A percentile compares a stretch with the other conserved stretches of the same genome.
Evolutionary conservation across 2,329 filamentous ascomycete species (phyloP).

Genomic region (Colletotrichum tamarilloi): DNA sequence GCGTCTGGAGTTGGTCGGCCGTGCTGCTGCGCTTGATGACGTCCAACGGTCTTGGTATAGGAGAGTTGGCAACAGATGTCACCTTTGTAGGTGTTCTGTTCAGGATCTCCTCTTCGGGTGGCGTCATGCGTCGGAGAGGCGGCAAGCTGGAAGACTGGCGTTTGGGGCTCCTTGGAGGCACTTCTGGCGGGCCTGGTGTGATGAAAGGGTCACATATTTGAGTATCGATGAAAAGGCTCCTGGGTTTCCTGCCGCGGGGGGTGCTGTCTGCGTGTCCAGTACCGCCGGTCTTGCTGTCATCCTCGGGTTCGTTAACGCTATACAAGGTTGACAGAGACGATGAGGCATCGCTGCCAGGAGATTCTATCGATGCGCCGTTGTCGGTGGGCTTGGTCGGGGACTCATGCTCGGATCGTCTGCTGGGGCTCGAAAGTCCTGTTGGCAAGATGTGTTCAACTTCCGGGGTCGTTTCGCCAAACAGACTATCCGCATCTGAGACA

Average conservation of each 20-base stretch:
- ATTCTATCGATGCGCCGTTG: slow-evolving; percentile 39
- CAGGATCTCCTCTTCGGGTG: not conserved
- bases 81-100: not conserved
- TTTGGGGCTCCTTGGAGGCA: slow-evolving; percentile 21
- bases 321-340: slow-evolving; percentile 68
- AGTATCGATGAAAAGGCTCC: slow-evolving; percentile 23
- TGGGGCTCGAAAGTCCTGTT: slow-evolving; percentile 57
- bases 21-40: not conserved
- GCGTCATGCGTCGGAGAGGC: not conserved
- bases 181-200: not conserved
- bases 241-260: slow-evolving; percentile 11
- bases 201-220: slow-evolving; percentile 35
- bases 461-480: slow-evolving; percentile 50
- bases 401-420: slow-evolving; percentile 46
- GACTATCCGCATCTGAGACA: slow-evolving; percentile 49
- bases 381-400: slow-evolving; percentile 25
- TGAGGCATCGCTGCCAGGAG: slow-evolving; percentile 57
- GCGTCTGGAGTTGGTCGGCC: not conserved
- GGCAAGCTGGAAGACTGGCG: slow-evolving; percentile 11
- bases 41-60: slow-evolving; percentile 13
- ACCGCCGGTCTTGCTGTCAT: slow-evolving; percentile 38
- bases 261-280: not conserved
- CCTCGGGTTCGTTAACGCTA: slow-evolving; percentile 62
- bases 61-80: slow-evolving; percentile 23
- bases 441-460: slow-evolving; percentile 45